These are phyloP conservation scores for Gentiana straminea DNA, from an alignment of 257 asterid species.

Conservation along the genomic window DNA sequence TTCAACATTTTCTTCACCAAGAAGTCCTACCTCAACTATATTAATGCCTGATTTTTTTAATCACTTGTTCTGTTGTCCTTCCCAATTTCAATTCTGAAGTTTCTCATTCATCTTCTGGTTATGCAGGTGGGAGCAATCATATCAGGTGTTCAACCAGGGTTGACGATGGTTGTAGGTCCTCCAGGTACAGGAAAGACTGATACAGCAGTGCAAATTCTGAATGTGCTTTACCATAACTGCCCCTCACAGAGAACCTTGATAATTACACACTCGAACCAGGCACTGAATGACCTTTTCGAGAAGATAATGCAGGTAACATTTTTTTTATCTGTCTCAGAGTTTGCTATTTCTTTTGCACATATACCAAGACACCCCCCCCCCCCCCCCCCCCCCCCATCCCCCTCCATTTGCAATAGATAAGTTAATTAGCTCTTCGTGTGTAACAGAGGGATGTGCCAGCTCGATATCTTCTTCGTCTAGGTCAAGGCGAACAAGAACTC, in stretches of 20 bases:
- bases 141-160: conserved; percentile 95
- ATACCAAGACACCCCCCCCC: no score
- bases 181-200: conserved; percentile 99
- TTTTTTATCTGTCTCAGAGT: no score
- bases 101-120: conserved; percentile 10
- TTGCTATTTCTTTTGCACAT: no score
- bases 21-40: no score
- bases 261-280: conserved; percentile 98
- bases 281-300: conserved; percentile 93
- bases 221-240: conserved; percentile 95
- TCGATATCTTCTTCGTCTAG: conserved; percentile 95
- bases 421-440: not conserved
- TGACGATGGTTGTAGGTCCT: conserved; percentile 99
- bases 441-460: conserved; percentile 97
- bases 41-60: no score
- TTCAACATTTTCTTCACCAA: no score
- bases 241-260: conserved; percentile 98
- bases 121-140: conserved; percentile 79
- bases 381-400: no score
- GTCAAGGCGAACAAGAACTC: conserved; percentile 99
- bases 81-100: not conserved
- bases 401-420: no score
- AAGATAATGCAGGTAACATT: conserved; percentile 86
- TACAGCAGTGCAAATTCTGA: conserved; percentile 92
- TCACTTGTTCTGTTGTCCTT: no score